Base-by-base conservation (phyloP, 83 land plant species). In the Picea abies region DNA sequence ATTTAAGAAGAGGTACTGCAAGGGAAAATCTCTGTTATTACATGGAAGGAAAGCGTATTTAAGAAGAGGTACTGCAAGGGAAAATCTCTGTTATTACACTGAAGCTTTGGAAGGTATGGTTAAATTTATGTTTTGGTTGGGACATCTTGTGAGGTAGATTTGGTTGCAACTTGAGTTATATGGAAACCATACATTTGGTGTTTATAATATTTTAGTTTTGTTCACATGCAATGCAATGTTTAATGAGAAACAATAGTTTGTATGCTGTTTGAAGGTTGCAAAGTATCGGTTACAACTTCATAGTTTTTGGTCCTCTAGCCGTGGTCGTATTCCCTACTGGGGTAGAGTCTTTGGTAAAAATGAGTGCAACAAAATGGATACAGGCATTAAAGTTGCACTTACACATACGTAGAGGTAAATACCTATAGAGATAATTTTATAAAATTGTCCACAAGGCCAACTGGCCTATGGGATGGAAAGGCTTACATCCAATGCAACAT, bases 61-160 rank as follows among this genome's bases (percentile, higher is more conserved):
- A 60, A 79, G 98, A 69, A 92, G 99, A 86, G 99, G 95, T 69
- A 97, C 99, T 23, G 96, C 99, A n/a, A 83, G 98, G 70, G 99
- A 97, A 64, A 88, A 88, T 89, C 90, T 97, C 76, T 94, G 96
- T 49, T 94, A 79, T 68, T 88, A 89, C 68, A 90, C 89, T 66
- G 98, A 95, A 15, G 95, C 98, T 25, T 86, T 91, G 82, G 97
- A 97, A 90, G 99, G 99, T 95, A 37, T 37, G 47, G 49, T 73
- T 44, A 22, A 52, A n/a, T 11, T 10, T 73, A 20, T 20, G 23
- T 3, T n/a, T 37, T 6, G 22, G 23, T 71, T 20, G 37, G 41
- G 16, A 39, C 14, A 12, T 68, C 9, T 29, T 68, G 37, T 32
- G 17, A 29, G 15, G 4, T 68, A 14, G 2, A 1, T 71, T n/a